Evolutionary conservation across 306 rosid genomes (phyloP).

Genomic region (Citrullus mucosospermus): DNA sequence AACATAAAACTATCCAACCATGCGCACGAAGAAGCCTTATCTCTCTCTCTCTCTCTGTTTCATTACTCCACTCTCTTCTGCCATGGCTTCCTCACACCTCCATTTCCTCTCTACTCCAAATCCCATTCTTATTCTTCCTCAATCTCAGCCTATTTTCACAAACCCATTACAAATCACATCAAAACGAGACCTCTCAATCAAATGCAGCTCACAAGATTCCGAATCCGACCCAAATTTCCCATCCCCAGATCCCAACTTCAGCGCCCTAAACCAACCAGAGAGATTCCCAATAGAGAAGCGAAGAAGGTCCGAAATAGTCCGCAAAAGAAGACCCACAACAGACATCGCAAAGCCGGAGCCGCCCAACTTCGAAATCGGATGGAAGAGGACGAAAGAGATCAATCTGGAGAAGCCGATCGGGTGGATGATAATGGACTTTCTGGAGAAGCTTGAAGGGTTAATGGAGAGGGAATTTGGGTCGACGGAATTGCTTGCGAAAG

Average conservation of each 20-base stretch:
- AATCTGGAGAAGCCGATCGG: slow-evolving; percentile 65
- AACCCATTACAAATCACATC: slow-evolving; percentile 14
- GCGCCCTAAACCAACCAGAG: slow-evolving; percentile 49
- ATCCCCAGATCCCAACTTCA: slow-evolving; percentile 29
- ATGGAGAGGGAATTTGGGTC: slow-evolving; percentile 80
- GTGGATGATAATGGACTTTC: slow-evolving; percentile 59
- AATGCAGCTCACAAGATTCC: slow-evolving; percentile 22
- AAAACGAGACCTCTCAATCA: slow-evolving; percentile 26
- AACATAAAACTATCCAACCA: no score
- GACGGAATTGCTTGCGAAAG: slow-evolving; percentile 51
- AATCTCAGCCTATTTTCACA: slow-evolving; percentile 13
- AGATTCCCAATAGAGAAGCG: slow-evolving; percentile 67
- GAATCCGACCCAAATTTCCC: slow-evolving; percentile 27
- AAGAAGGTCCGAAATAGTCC: slow-evolving; percentile 56
- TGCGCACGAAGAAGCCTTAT: no score
- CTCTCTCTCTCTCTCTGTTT: no score
- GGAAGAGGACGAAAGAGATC: slow-evolving; percentile 85
- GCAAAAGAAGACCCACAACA: slow-evolving; percentile 23
- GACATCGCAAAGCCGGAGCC: slow-evolving; percentile 47
- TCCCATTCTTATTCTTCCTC: slow-evolving; percentile 6
- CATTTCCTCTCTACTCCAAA: slow-evolving; percentile 18
- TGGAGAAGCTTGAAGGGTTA: slow-evolving; percentile 65
- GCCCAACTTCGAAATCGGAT: slow-evolving; percentile 71
- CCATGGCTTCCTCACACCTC: slow-evolving; percentile 51
- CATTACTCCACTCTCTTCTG: no score